Conservation (phyloP, 352 stramenopile species). For the Elongisporangium senticosum region DNA sequence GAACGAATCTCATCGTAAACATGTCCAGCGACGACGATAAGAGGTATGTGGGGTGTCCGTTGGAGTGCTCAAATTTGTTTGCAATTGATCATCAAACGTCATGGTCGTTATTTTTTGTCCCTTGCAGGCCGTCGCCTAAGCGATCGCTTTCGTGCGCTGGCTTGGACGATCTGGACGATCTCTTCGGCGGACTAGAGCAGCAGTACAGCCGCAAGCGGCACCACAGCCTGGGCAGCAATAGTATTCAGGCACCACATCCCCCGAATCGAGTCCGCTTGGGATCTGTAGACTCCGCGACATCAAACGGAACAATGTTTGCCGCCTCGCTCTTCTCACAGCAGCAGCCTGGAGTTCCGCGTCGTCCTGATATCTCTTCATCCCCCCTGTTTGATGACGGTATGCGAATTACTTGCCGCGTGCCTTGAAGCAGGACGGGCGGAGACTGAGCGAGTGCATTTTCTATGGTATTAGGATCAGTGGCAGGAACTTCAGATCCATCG, state of each 20-base stretch:
- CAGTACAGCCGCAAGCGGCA: conserved; percentile 41
- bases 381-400: conserved; percentile 19
- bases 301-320: neutral
- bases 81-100: neutral
- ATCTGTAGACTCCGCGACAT: neutral
- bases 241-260: conserved; percentile 6
- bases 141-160: conserved; percentile 51
- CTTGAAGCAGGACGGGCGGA: neutral
- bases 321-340: conserved; percentile 1
- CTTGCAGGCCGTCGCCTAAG: conserved; percentile 48
- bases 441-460: no score
- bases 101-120: conserved; percentile 1
- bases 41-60: neutral
- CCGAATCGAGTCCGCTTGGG: neutral
- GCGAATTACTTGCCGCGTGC: conserved; percentile 9
- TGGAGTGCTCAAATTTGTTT: neutral
- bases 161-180: conserved; percentile 41
- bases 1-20: neutral
- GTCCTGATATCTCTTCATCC: conserved; percentile 12
- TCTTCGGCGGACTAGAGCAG: conserved; percentile 23
- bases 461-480: no score
- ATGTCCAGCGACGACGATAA: neutral
- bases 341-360: conserved; percentile 13
- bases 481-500: neutral
- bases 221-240: conserved; percentile 37